Evolutionary conservation across 2,329 filamentous ascomycete species (phyloP).

Genomic region (Bipolaris zeicola): DNA sequence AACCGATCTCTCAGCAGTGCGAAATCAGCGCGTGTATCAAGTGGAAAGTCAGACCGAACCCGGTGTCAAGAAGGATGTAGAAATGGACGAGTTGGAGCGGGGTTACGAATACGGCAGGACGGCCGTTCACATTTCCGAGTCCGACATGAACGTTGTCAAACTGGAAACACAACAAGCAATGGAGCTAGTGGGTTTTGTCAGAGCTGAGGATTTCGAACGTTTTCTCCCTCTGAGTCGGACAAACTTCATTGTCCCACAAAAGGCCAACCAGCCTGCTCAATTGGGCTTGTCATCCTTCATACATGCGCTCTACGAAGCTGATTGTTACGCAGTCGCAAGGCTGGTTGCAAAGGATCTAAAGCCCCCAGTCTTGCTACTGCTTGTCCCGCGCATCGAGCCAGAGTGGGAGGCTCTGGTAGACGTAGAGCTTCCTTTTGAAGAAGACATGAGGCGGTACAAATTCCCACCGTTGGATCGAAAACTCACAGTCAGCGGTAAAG

Average conservation of each 20-base stretch:
- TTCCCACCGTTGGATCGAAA: conserved; percentile 91
- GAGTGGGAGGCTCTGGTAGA: conserved; percentile 88
- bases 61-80: conserved; percentile 81
- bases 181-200: conserved; percentile 86
- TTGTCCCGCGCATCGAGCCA: conserved; percentile 78
- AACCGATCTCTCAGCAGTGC: conserved; percentile 68
- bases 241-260: conserved; percentile 77
- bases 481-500: conserved; percentile 82
- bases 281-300: conserved; percentile 88
- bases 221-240: conserved; percentile 85
- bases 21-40: conserved; percentile 77
- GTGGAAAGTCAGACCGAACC: conserved; percentile 75
- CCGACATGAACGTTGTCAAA: conserved; percentile 86
- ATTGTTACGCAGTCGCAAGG: conserved; percentile 84
- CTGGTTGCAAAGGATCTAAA: conserved; percentile 84
- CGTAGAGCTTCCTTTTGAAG: conserved; percentile 86
- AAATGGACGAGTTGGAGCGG: conserved; percentile 83
- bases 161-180: conserved; percentile 77
- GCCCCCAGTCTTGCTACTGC: conserved; percentile 74
- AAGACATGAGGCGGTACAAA: conserved; percentile 87
- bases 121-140: conserved; percentile 84
- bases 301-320: conserved; percentile 82
- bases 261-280: conserved; percentile 78
- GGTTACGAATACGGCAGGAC: conserved; percentile 94
- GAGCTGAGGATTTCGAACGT: conserved; percentile 75